phyloP scores from a whole-genome alignment of 805 yeast genomes.

The Debaryomyces prosopidis region DNA sequence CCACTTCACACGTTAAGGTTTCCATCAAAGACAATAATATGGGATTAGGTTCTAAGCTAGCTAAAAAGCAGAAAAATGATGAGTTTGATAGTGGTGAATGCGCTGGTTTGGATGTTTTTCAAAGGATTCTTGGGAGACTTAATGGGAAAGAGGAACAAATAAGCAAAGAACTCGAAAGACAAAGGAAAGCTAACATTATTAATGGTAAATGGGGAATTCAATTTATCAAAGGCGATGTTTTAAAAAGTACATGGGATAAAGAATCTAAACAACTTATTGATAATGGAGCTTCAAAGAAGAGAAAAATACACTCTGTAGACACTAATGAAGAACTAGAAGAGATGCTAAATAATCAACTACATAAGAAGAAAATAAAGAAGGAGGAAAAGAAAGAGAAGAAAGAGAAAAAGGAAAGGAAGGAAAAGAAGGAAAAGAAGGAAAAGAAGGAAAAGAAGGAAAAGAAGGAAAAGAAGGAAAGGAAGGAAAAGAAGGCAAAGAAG shows the following conservation, averaged over 20 bases:
- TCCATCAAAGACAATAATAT: constrained; percentile 75
- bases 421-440: constrained; percentile 19
- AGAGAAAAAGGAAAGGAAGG: constrained; percentile 21
- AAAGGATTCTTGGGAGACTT: constrained; percentile 81
- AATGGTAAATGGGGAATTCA: constrained; percentile 87
- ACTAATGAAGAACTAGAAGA: constrained; percentile 4
- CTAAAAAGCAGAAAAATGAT: constrained; percentile 57
- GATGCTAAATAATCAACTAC: constrained; percentile 28
- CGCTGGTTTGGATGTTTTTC: constrained; percentile 91
- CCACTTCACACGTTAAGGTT: constrained; percentile 82
- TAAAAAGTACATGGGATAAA: constrained; percentile 81
- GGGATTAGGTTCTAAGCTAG: constrained; percentile 87
- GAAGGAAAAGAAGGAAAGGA: constrained; percentile 18
- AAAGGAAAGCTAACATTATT: constrained; percentile 67
- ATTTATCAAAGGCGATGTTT: constrained; percentile 81
- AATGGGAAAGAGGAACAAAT: constrained; percentile 81
- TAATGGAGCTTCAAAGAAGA: constrained; percentile 8
- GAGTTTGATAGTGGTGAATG: constrained; percentile 80
- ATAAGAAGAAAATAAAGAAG: constrained; percentile 20
- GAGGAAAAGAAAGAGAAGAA: constrained; percentile 17
- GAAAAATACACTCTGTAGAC: neutral
- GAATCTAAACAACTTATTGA: constrained; percentile 33
- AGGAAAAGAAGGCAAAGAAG: constrained; percentile 22
- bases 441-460: constrained; percentile 19
- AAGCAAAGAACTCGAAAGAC: constrained; percentile 63